A percentile compares a stretch with the other conserved stretches of the same genome.
Evolutionary conservation across 2,329 filamentous ascomycete genomes (phyloP).

Genomic region (Aspergillus proliferans): DNA sequence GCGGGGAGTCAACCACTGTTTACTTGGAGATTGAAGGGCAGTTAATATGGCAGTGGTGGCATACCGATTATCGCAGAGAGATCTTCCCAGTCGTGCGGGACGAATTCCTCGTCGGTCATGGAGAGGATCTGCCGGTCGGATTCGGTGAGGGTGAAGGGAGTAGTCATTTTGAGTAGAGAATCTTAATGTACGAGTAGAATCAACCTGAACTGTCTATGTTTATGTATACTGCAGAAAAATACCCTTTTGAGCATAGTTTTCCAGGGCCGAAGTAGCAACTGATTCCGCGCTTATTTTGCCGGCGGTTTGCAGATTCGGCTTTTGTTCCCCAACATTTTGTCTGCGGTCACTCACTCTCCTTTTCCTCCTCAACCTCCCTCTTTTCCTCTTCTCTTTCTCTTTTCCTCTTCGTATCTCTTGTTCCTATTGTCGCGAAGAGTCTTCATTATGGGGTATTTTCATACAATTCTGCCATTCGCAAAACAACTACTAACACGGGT

Average conservation of each 20-base stretch:
- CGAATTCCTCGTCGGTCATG: constrained; percentile 48
- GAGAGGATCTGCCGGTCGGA: constrained; percentile 45
- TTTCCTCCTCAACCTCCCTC: constrained; percentile 2
- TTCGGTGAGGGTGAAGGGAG: constrained; percentile 44
- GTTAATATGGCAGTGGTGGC: constrained; percentile 9
- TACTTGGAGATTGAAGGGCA: constrained; percentile 4
- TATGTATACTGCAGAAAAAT: not conserved
- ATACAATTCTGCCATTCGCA: no score
- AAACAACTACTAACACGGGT: no score
- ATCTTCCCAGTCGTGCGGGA: constrained; percentile 48
- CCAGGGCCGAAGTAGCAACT: not conserved
- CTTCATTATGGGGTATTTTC: constrained; percentile 25
- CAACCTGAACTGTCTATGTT: not conserved
- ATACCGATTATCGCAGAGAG: constrained; percentile 48
- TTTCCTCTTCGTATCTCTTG: constrained; percentile 5
- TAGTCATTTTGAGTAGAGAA: not conserved
- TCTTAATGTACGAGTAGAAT: not conserved
- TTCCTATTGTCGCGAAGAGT: constrained; percentile 5
- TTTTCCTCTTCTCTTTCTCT: constrained; percentile 4
- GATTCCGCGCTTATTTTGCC: not conserved
- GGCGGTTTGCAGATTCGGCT: constrained; percentile 15
- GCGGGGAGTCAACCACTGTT: constrained; percentile 1
- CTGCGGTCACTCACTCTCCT: constrained; percentile 1
- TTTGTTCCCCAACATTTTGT: constrained; percentile 1
- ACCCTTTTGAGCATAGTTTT: not conserved